Evolutionary conservation across 164 flowering plant genomes (phyloP), one percentile per base, ranked within the genome.

Genomic region (Annona cherimola): DNA sequence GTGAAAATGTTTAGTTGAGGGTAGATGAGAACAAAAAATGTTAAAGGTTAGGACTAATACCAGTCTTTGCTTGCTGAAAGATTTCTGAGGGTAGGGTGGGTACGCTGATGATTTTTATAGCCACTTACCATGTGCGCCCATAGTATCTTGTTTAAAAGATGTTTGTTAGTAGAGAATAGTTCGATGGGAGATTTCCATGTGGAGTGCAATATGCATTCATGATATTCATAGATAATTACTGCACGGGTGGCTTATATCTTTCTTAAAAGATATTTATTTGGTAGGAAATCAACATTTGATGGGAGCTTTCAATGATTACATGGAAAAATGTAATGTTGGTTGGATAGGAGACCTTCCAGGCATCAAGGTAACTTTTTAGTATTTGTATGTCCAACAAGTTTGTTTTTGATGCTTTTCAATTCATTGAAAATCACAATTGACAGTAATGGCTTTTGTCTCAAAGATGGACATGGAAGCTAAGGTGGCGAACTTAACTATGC

Each of bases 271-370:
- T 50, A 57, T 45, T 70, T 26, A 45, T 73, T 16, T 69, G 14
- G 41, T 70, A 84, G 86, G 84, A 39, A 80, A 81, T 70, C 73
- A 76, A 50, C 71, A 73, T 54, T 40, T 84, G 73, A 46, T 65
- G 62, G 81, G 77, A 71, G 86, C 83, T 70, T 74, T 80, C 20
- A 66, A 18, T 42, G 73, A 74, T 40, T 55, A 75, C 61, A 61
- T 3, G 44, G 65, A 71, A 62, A 69, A 77, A 41, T 75, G 82
- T 68, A 78, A 80, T 75, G 76, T 73, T 55, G 78, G 78, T 70
- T 74, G 83, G 80, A 78, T 81, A 71, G 86, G 86, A 61, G 80
- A 67, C 54, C 61, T 70, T 72, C 86, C 84, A 40, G 86, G 86
- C 73, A 70, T 84, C 50, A 75, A 80, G 75, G 86, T 80, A 75